Percentiles rank a stretch among this genome's conserved stretches.
phyloP scores from a whole-genome alignment of 2,329 filamentous ascomycete genomes.

The Fusarium abutilonis region DNA sequence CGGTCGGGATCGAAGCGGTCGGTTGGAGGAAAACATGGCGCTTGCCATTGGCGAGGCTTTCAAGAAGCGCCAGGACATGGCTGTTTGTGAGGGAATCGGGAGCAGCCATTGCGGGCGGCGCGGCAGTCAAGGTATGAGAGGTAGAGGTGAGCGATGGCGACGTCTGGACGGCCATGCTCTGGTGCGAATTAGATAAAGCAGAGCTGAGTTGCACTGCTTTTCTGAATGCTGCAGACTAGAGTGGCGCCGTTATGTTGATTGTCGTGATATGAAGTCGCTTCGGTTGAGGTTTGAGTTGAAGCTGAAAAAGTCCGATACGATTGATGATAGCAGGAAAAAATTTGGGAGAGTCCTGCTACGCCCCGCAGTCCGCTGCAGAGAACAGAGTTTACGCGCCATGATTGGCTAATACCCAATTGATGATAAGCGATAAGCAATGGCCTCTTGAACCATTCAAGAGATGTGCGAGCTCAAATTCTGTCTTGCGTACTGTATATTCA shows the following conservation, averaged over 20 bases:
- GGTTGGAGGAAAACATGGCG: slow-evolving; percentile 84
- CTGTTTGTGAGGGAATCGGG: slow-evolving; percentile 49
- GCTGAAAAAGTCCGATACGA: slow-evolving; percentile 29
- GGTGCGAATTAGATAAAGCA: slow-evolving; percentile 16
- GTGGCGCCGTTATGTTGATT: slow-evolving; percentile 1
- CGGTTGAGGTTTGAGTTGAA: slow-evolving; percentile 21
- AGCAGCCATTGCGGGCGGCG: slow-evolving; percentile 57
- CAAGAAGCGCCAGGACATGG: slow-evolving; percentile 62
- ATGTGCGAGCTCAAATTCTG: neutral
- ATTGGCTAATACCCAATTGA: slow-evolving; percentile 36
- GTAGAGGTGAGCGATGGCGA: slow-evolving; percentile 71
- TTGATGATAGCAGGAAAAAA: slow-evolving; percentile 40
- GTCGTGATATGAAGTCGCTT: slow-evolving; percentile 14
- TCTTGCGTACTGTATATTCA: neutral
- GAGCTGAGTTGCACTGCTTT: slow-evolving; percentile 27
- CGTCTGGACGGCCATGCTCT: slow-evolving; percentile 54
- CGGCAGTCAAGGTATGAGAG: slow-evolving; percentile 69
- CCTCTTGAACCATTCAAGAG: neutral
- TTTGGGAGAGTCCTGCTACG: slow-evolving; percentile 39
- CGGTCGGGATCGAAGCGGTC: slow-evolving; percentile 69
- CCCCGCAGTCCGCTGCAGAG: slow-evolving; percentile 34
- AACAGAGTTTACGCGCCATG: neutral
- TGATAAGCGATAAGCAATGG: slow-evolving; percentile 35
- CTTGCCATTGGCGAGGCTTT: slow-evolving; percentile 65
- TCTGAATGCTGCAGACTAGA: neutral